Conservation (phyloP, 345 rosid species). For the Camelina hispida region DNA sequence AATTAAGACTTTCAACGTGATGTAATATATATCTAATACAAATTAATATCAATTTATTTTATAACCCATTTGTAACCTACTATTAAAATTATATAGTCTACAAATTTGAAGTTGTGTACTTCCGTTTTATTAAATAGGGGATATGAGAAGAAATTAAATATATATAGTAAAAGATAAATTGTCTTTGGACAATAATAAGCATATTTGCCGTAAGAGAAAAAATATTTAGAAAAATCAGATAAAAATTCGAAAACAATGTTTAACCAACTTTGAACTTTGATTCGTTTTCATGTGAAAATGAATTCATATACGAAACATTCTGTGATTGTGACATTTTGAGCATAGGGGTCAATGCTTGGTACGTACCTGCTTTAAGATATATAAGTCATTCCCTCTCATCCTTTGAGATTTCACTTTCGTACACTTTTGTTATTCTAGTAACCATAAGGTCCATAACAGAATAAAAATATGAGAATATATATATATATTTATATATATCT, state of each 20-base stretch:
- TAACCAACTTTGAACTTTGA: constrained; percentile 17
- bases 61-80: too few relatives aligned
- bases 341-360: constrained; percentile 35
- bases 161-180: background rate
- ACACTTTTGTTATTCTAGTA: constrained; percentile 29
- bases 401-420: constrained; percentile 28
- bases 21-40: too few relatives aligned
- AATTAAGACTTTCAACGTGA: too few relatives aligned
- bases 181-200: constrained; percentile 1
- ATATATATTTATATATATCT: background rate
- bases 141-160: too few relatives aligned
- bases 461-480: background rate
- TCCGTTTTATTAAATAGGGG: too few relatives aligned
- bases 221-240: background rate
- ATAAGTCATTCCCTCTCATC: constrained; percentile 25
- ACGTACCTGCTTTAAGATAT: constrained; percentile 10
- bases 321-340: constrained; percentile 18
- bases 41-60: too few relatives aligned
- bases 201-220: background rate
- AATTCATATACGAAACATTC: background rate
- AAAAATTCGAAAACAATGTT: constrained; percentile 33
- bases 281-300: background rate
- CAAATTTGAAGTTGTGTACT: too few relatives aligned
- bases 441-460: constrained; percentile 8
- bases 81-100: too few relatives aligned